Percentiles rank a stretch among this genome's conserved stretches.
Conservation (phyloP, 176 grass and related monocot species). For the Aegilops tauschii region DNA sequence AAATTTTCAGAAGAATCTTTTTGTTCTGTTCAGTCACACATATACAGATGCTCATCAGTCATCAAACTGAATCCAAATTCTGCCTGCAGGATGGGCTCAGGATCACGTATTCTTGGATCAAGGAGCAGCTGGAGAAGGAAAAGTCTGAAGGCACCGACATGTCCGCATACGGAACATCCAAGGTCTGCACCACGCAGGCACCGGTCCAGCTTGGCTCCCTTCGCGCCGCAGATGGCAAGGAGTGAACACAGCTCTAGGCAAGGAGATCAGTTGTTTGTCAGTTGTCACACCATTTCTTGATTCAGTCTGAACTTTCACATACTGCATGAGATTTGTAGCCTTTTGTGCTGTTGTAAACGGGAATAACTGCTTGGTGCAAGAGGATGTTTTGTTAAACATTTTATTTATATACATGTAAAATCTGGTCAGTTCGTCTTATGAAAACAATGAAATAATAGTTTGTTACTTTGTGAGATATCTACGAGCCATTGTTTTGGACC, state of each 20-base stretch:
- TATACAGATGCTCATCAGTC: neutral
- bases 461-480: neutral
- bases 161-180: conserved; percentile 73
- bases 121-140: conserved; percentile 87
- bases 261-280: conserved; percentile 4
- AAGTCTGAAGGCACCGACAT: conserved; percentile 45
- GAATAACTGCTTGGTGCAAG: neutral
- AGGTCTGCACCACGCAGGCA: conserved; percentile 61
- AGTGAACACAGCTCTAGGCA: conserved; percentile 31
- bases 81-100: conserved; percentile 68
- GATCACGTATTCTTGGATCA: conserved; percentile 95
- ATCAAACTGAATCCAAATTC: conserved; percentile 13
- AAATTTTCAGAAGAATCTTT: neutral
- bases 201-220: conserved; percentile 89
- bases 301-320: conserved; percentile 24
- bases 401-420: neutral
- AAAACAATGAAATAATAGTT: neutral
- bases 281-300: neutral
- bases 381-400: neutral
- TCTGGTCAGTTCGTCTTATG: neutral
- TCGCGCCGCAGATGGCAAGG: conserved; percentile 81
- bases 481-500: neutral
- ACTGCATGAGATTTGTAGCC: neutral
- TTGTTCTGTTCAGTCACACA: neutral
- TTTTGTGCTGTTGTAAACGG: conserved; percentile 23